Percentiles rank a stretch among this genome's conserved stretches.
phyloP scores from a whole-genome alignment of 1,139 yeast genomes.

The Debaryomyces subglobosus region DNA sequence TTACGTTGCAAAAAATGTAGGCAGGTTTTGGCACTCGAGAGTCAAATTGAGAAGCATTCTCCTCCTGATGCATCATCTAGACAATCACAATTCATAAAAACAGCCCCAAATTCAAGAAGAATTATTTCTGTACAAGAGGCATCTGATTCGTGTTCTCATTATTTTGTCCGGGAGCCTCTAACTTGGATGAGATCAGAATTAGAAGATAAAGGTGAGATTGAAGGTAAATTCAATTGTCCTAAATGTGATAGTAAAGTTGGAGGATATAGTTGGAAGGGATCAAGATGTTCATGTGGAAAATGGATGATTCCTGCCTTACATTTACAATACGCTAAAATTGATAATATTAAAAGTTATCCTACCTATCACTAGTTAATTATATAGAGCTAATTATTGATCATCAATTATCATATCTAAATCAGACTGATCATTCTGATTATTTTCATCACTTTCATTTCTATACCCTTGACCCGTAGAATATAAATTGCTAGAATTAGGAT shows the following conservation, averaged over 20 bases:
- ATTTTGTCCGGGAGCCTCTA: constrained; percentile 79
- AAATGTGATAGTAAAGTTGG: constrained; percentile 85
- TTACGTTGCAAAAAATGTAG: constrained; percentile 76
- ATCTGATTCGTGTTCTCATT: constrained; percentile 71
- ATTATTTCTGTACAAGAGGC: constrained; percentile 61
- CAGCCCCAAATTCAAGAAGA: constrained; percentile 61
- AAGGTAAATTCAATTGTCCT: constrained; percentile 86
- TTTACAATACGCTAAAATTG: constrained; percentile 79
- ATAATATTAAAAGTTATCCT: constrained; percentile 45
- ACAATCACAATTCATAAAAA: constrained; percentile 64
- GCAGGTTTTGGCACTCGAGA: constrained; percentile 51
- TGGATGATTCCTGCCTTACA: constrained; percentile 96
- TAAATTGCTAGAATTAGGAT: constrained; percentile 4
- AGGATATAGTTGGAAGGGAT: constrained; percentile 93
- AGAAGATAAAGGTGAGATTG: constrained; percentile 64
- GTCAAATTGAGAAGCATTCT: constrained; percentile 58
- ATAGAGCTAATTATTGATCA: constrained; percentile 13
- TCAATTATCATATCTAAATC: constrained; percentile 58
- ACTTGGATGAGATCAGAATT: constrained; percentile 88
- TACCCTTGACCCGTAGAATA: constrained; percentile 12
- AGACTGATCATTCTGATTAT: constrained; percentile 31
- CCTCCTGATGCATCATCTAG: constrained; percentile 63
- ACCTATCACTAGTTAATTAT: not conserved
- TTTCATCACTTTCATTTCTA: constrained; percentile 14
- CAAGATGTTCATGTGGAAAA: constrained; percentile 90